Conservation (phyloP, 192 early-diverging fungal species). For the Piromyces finnis region DNA sequence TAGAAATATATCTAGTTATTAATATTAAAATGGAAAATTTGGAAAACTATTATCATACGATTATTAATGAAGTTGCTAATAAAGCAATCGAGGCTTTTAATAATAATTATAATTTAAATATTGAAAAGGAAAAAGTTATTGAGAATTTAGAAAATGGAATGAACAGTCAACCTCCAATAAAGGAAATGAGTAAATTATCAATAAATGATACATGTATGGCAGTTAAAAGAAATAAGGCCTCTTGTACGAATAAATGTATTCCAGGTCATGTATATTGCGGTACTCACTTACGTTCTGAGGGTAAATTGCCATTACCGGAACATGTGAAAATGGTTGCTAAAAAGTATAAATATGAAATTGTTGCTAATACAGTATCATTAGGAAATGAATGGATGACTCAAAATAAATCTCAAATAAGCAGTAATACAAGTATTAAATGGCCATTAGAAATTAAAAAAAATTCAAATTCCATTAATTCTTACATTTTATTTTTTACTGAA, state of each 20-base stretch:
- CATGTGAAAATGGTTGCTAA: neutral
- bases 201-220: neutral
- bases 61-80: neutral
- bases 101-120: neutral
- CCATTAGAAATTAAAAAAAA: neutral
- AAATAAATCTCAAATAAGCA: neutral
- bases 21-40: too few species aligned
- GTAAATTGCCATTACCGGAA: neutral
- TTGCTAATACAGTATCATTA: neutral
- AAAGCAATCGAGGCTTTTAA: neutral
- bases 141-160: neutral
- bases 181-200: neutral
- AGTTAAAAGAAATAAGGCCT: neutral
- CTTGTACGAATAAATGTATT: neutral
- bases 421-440: neutral
- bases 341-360: neutral
- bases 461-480: neutral
- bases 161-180: neutral
- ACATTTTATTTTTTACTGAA: neutral
- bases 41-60: too few species aligned
- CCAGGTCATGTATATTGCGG: neutral
- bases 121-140: neutral
- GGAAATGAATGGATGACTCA: neutral
- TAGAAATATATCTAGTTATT: too few species aligned
- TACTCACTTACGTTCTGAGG: neutral